Base-by-base conservation (phyloP, 495 filamentous ascomycete genomes). In the Oidiodendron maius region DNA sequence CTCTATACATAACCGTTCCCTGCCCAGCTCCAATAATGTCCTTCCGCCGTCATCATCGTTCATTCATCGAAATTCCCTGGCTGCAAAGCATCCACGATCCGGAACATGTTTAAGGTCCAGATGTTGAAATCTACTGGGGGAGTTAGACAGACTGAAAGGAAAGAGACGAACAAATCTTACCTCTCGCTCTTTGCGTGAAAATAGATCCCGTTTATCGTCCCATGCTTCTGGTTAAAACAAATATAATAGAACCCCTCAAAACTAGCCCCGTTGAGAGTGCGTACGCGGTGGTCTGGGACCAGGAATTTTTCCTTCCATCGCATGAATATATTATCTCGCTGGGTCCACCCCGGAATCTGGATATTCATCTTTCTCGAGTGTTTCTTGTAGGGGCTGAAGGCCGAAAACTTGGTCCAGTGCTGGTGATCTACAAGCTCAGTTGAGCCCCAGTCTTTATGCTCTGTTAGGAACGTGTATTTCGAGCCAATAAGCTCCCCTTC, bases 161-260 rank as follows among this genome's bases (percentile, higher is more conserved):
- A 11, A 20, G 32, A n/a, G n/a, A 2, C 15, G 17, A 16, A 24
- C n/a, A 4, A 30, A 45, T 76, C 86, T 67, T 71, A 95, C 87
- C 89, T 90, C 66, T 97, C 91, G 64, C 89, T 97, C 72, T 89
- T 95, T 23, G 89, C 84, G 68, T 99, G 94, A 64, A 95, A 99
- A 65, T 99, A 99, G 41, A 96, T 95, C 9, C 94, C 94, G 57
- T 78, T 87, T 13, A 99, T 84, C 26, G 74, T 83, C 13, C 93
- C 93, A 21, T 76, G 70, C 11, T 87, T 70, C 68, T 97, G 94
- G 62, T 96, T 96, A 70, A 97, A 99, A 67, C 91, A 96, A 49
- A 99, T 97, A 57, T 97, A 99, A 61, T 99, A 99, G 61, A 99
- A 99, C 0, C 94, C 94, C 55, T 99, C 94, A 58, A 96, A 99